Conservation (phyloP, 2,329 filamentous ascomycete species). For the Cryphonectria carpinicola region DNA sequence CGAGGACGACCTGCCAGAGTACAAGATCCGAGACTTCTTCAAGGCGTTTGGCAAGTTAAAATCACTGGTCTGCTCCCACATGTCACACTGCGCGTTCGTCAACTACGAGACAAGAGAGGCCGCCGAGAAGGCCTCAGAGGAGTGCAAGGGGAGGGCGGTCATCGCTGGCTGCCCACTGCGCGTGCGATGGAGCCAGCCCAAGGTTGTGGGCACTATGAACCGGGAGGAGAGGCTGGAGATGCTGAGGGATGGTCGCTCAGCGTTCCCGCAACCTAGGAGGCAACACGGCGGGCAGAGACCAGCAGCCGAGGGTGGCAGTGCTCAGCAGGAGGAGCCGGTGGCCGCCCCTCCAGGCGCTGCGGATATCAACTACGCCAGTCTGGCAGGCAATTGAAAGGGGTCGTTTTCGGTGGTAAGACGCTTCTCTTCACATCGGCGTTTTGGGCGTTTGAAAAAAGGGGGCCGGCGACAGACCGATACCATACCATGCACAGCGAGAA, state of each 20-base stretch:
- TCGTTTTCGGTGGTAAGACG: neutral
- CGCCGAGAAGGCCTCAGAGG: slow-evolving; percentile 82
- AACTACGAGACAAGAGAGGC: slow-evolving; percentile 86
- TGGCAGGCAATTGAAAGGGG: slow-evolving; percentile 63
- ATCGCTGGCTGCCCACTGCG: slow-evolving; percentile 89
- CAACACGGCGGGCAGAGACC: slow-evolving; percentile 38
- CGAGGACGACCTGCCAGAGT: slow-evolving; percentile 93
- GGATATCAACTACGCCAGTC: slow-evolving; percentile 82
- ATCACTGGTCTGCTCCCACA: slow-evolving; percentile 92
- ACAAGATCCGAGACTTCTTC: slow-evolving; percentile 90
- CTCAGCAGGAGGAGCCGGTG: slow-evolving; percentile 47
- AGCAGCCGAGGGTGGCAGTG: slow-evolving; percentile 37
- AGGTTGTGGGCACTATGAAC: slow-evolving; percentile 89
- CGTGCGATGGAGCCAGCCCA: slow-evolving; percentile 91
- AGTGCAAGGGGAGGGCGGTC: slow-evolving; percentile 85
- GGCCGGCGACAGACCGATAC: slow-evolving; percentile 10
- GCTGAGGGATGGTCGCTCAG: slow-evolving; percentile 74
- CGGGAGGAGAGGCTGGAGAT: slow-evolving; percentile 82
- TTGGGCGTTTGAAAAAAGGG: slow-evolving; percentile 35
- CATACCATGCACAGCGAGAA: slow-evolving; percentile 3
- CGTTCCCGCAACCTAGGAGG: slow-evolving; percentile 53
- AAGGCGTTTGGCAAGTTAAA: slow-evolving; percentile 86
- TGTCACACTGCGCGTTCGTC: slow-evolving; percentile 95
- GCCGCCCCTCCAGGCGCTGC: slow-evolving; percentile 79
- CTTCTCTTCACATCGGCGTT: slow-evolving; percentile 32